phyloP scores from a whole-genome alignment of 2,329 filamentous ascomycete genomes.

The Verruconis gallopava region DNA sequence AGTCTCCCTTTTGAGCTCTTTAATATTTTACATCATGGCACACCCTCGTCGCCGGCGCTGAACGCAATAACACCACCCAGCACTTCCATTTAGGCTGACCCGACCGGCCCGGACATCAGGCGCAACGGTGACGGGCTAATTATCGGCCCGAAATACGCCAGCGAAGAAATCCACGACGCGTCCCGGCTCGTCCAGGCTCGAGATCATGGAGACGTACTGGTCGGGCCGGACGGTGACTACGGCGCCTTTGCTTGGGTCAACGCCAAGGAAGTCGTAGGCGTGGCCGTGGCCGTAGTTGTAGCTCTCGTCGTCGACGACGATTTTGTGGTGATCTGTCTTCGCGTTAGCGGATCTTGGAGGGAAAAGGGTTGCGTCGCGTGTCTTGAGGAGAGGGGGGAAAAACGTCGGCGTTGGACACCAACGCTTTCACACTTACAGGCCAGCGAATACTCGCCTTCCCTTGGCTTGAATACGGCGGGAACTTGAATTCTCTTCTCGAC shows the following conservation, averaged over 20 bases:
- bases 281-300: constrained; percentile 31
- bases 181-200: constrained; percentile 21
- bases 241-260: constrained; percentile 43
- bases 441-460: constrained; percentile 5
- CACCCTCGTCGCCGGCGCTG: no score
- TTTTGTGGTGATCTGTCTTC: constrained; percentile 7
- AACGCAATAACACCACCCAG: no score
- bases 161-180: constrained; percentile 7
- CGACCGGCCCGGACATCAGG: no score
- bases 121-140: no score
- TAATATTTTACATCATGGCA: no score
- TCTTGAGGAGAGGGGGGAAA: no score
- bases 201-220: constrained; percentile 46
- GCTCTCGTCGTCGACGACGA: constrained; percentile 33
- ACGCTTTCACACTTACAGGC: not conserved
- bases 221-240: constrained; percentile 52
- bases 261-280: constrained; percentile 44
- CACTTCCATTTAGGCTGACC: no score
- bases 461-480: constrained; percentile 1
- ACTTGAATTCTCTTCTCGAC: not conserved
- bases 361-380: no score
- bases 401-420: no score
- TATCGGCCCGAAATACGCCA: not conserved
- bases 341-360: no score
- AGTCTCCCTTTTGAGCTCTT: no score